Base-by-base conservation (phyloP, 305 asterid species). In the Ruellia speciosa region DNA sequence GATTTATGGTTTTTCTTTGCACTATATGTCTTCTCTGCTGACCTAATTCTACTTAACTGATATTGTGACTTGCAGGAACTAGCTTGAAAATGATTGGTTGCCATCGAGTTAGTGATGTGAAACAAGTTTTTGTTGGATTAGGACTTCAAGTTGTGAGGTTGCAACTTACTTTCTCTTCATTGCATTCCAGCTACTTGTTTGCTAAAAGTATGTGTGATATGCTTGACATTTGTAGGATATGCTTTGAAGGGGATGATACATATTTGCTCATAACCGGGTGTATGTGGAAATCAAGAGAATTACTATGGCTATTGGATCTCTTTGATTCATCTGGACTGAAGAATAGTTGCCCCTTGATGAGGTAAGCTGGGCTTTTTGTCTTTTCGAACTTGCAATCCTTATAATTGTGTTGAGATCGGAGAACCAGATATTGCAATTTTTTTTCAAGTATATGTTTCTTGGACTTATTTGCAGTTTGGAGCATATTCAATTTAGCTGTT, bases 101-200 rank as follows among this genome's bases (percentile, higher is more conserved):
- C 60, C 77, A 69, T 58, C 16, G 65, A 49, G 52, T 69, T 64
- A 72, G 66, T 50, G 73, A 72, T 59, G 65, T 66, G 58, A 75
- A 59, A 60, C 71, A 65, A 59, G 79, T 63, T 61, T 64, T 65
- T 47, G 70, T 81, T 57, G 80, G 81, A 59, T 72, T 79, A 67
- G 87, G 84, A 48, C 78, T 79, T 60, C 79, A 63, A 64, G 60
- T 68, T 68, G 56, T 79, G 52, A 75, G 87, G 84, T 77, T 52
- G 59, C 59, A 33, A 46, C 41, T 62, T 69, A 43, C 68, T 54
- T 18, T 33, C 63, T 56, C 54, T 45, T 64, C 24, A 14, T n/a
- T 52, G 35, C 37, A 51, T 58, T 46, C 57, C 18, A 34, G 47
- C 31, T 46, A 47, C 45, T 37, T 53, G 54, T 61, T 54, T 48